These are phyloP conservation scores for Acacia confusa DNA, from an alignment of 306 rosid genomes.

Conservation along the genomic window DNA sequence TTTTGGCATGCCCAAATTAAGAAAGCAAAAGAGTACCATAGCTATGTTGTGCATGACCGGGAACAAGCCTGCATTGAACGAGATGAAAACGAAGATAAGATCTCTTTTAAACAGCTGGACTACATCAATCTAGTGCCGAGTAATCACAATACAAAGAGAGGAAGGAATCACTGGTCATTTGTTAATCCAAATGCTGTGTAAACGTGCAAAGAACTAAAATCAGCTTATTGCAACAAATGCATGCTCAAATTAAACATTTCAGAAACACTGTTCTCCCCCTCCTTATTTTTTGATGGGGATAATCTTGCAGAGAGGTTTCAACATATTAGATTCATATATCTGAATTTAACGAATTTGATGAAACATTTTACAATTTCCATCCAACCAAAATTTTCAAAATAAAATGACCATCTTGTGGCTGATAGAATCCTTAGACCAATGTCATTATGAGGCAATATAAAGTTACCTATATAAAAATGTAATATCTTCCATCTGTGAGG, in stretches of 20 bases:
- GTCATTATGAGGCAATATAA: conserved; percentile 24
- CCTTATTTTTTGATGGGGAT: not conserved
- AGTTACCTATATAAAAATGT: conserved; percentile 82
- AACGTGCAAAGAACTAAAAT: conserved; percentile 10
- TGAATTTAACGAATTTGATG: not conserved
- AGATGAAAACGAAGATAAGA: conserved; percentile 31
- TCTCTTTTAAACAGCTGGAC: conserved; percentile 19
- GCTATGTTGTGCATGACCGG: conserved; percentile 81
- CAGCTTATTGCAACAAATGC: conserved; percentile 28
- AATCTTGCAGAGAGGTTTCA: not conserved
- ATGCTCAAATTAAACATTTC: conserved; percentile 26
- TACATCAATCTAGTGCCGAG: conserved; percentile 24
- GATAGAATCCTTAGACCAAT: conserved; percentile 23
- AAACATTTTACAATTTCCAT: conserved; percentile 10
- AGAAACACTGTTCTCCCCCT: conserved; percentile 15
- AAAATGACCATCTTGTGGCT: conserved; percentile 21
- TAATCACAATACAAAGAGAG: conserved; percentile 21
- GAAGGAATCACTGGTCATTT: not conserved
- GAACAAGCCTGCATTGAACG: conserved; percentile 69
- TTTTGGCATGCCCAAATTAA: not conserved
- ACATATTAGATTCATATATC: not conserved
- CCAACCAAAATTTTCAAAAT: conserved; percentile 20
- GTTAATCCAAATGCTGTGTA: conserved; percentile 20
- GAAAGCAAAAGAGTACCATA: conserved; percentile 57
- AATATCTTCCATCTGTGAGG: conserved; percentile 58